Evolutionary conservation across 2,329 filamentous ascomycete species (phyloP).

Genomic region (Sporothrix variecibatus): DNA sequence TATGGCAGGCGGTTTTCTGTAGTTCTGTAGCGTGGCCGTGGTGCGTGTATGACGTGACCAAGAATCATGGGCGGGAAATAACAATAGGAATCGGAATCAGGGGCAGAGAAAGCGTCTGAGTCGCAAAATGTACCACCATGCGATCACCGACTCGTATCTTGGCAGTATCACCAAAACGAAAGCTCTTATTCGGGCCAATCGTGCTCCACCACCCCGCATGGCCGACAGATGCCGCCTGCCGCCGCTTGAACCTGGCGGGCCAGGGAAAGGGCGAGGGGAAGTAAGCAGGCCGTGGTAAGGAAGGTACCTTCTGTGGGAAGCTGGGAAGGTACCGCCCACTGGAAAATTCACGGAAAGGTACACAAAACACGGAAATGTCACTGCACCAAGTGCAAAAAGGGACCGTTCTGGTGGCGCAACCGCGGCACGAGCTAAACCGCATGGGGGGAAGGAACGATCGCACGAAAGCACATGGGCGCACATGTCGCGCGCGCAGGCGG

Average conservation of each 20-base stretch:
- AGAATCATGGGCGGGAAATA: neutral
- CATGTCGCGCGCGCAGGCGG: neutral
- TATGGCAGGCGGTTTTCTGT: neutral
- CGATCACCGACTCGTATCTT: neutral
- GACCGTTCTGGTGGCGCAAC: neutral
- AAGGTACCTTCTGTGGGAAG: too few species aligned
- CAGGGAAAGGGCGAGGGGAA: neutral
- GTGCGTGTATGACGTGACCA: neutral
- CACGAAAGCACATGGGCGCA: slow-evolving; percentile 4
- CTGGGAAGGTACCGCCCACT: neutral
- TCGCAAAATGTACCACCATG: neutral
- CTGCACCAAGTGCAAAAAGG: neutral
- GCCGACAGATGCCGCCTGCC: neutral
- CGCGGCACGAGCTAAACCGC: neutral
- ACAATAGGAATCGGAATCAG: neutral
- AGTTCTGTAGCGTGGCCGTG: neutral
- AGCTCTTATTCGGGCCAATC: slow-evolving; percentile 12
- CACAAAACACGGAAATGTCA: neutral
- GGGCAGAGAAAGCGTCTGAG: neutral
- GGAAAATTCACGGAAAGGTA: neutral
- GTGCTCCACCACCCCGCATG: slow-evolving; percentile 17
- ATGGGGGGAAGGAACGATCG: slow-evolving; percentile 6
- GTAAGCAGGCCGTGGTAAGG: neutral
- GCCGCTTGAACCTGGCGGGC: neutral
- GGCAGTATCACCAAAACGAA: neutral